Percentiles rank a stretch among this genome's conserved stretches.
Conservation (phyloP, 768 basidiomycete genomes). For the Chalciporus sphaerocephalus region DNA sequence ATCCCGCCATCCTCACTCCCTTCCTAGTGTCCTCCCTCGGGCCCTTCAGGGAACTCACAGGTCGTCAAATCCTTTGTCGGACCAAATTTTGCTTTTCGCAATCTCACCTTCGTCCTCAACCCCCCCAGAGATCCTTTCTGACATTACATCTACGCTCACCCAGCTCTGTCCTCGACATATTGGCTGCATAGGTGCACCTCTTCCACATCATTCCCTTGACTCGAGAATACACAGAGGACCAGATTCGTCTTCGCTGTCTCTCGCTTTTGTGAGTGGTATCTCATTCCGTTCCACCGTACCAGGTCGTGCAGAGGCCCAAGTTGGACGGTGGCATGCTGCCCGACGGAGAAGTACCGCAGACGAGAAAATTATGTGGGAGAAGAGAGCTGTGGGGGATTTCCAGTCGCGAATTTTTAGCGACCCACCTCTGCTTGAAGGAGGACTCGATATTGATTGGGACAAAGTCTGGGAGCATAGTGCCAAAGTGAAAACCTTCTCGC, state of each 20-base stretch:
- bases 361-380: not conserved
- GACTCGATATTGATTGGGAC: slow-evolving; percentile 47
- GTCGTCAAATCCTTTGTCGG: not conserved
- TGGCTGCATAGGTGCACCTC: slow-evolving; percentile 60
- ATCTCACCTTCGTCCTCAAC: slow-evolving; percentile 25
- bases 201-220: slow-evolving; percentile 25
- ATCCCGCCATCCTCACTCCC: slow-evolving; percentile 18
- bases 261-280: slow-evolving; percentile 40
- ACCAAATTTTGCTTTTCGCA: slow-evolving; percentile 20
- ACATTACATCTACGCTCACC: slow-evolving; percentile 38
- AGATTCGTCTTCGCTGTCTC: slow-evolving; percentile 56
- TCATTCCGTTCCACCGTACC: slow-evolving; percentile 63
- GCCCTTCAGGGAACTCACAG: slow-evolving; percentile 2
- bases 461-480: slow-evolving; percentile 43
- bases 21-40: slow-evolving; percentile 9
- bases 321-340: slow-evolving; percentile 69
- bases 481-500: not conserved
- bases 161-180: slow-evolving; percentile 40
- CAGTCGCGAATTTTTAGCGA: slow-evolving; percentile 4
- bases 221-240: slow-evolving; percentile 13
- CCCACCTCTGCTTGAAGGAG: slow-evolving; percentile 1
- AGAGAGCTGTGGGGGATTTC: not conserved
- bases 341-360: slow-evolving; percentile 25
- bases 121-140: slow-evolving; percentile 30
- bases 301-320: slow-evolving; percentile 54